phyloP scores from a whole-genome alignment of 176 grass and related monocot species.

The Aegilops tauschii region DNA sequence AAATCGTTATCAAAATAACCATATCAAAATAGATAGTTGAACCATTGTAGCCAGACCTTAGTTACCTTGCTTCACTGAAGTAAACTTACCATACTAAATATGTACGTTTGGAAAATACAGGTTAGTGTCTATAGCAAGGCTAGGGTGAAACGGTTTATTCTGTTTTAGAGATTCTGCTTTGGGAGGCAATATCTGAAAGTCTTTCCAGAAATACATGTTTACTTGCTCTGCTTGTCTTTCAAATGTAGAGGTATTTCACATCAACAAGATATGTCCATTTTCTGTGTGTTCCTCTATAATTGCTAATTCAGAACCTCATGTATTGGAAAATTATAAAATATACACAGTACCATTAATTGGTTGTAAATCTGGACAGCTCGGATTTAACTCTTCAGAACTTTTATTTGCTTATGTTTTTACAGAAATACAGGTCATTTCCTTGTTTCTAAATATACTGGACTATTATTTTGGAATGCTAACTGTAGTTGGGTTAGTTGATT shows the following conservation, averaged over 20 bases:
- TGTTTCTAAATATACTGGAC: neutral
- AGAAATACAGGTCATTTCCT: neutral
- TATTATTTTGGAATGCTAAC: neutral
- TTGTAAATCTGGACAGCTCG: neutral
- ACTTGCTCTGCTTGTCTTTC: neutral
- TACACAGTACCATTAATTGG: neutral
- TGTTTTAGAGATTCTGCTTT: neutral
- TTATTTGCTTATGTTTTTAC: conserved; percentile 1
- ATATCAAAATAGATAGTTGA: no score
- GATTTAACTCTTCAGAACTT: neutral
- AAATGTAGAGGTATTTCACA: neutral
- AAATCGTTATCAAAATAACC: no score
- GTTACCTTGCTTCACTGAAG: no score
- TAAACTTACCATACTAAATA: no score
- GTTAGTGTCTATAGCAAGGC: neutral
- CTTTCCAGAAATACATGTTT: neutral
- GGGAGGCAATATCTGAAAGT: neutral
- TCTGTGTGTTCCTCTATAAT: neutral
- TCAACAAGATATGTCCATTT: neutral
- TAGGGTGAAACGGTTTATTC: neutral
- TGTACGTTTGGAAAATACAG: no score
- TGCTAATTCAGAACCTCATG: neutral
- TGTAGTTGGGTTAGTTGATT: neutral
- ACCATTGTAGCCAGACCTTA: no score
- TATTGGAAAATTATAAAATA: neutral